phyloP scores from a whole-genome alignment of 352 stramenopile species.

The Pythium phragmiticola region DNA sequence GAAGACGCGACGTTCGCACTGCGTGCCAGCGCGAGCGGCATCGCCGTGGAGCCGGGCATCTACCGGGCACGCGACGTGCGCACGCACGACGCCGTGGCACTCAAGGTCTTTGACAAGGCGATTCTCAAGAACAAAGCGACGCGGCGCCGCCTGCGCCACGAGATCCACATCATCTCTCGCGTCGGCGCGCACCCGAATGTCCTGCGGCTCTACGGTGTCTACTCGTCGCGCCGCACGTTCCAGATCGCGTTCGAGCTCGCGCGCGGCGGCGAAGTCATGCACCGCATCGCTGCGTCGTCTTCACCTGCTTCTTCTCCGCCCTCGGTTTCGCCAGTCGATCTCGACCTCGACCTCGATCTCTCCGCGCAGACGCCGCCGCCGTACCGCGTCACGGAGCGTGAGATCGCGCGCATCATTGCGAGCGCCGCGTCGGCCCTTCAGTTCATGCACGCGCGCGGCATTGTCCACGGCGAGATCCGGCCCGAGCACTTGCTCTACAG shows the following conservation, averaged over 20 bases:
- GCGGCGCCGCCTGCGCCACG: slow-evolving; percentile 62
- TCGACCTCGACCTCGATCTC: background rate
- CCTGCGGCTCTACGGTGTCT: slow-evolving; percentile 65
- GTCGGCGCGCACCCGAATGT: slow-evolving; percentile 57
- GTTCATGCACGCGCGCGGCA: slow-evolving; percentile 51
- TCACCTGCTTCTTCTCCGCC: background rate
- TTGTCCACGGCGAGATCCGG: slow-evolving; percentile 68
- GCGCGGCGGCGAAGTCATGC: slow-evolving; percentile 57
- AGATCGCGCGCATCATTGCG: slow-evolving; percentile 53
- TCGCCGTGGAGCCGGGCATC: slow-evolving; percentile 37
- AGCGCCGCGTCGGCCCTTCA: slow-evolving; percentile 43
- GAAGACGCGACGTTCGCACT: background rate
- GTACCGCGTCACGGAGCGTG: slow-evolving; percentile 45
- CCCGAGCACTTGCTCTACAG: slow-evolving; percentile 78
- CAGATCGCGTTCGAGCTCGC: slow-evolving; percentile 81
- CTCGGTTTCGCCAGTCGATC: background rate
- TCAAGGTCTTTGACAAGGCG: slow-evolving; percentile 67
- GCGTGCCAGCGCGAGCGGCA: slow-evolving; percentile 1
- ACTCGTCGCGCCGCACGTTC: slow-evolving; percentile 41
- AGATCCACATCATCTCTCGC: slow-evolving; percentile 56
- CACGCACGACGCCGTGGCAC: slow-evolving; percentile 65
- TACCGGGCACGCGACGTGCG: slow-evolving; percentile 55
- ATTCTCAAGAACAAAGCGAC: slow-evolving; percentile 42
- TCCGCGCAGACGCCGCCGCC: background rate
- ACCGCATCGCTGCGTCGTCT: slow-evolving; percentile 28